A percentile compares a stretch with the other conserved stretches of the same genome.
Evolutionary conservation across 192 early-diverging fungal species (phyloP).

Genomic region (Chytriomyces confervae): DNA sequence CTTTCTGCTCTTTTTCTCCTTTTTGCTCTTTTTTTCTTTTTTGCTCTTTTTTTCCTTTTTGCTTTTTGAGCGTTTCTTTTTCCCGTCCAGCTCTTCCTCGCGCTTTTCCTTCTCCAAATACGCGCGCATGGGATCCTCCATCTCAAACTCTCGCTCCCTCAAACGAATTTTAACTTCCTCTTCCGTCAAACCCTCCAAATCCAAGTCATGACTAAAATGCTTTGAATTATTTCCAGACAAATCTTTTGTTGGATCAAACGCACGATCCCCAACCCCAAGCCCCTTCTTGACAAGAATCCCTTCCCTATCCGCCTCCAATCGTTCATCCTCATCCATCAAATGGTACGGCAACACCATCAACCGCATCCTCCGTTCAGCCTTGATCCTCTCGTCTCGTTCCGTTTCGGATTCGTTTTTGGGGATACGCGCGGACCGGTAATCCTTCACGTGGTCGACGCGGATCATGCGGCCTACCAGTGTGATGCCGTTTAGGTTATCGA

Average conservation of each 20-base stretch:
- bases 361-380: slow-evolving; percentile 41
- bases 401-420: slow-evolving; percentile 33
- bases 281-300: slow-evolving; percentile 17
- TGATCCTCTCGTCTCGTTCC: slow-evolving; percentile 46
- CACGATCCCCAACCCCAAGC: neutral
- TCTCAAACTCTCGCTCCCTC: slow-evolving; percentile 34
- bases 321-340: slow-evolving; percentile 39
- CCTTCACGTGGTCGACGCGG: slow-evolving; percentile 51
- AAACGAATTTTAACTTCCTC: slow-evolving; percentile 33
- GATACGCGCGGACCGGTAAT: slow-evolving; percentile 41
- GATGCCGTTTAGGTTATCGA: slow-evolving; percentile 93
- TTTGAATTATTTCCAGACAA: neutral
- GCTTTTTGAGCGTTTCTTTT: slow-evolving; percentile 38
- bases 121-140: slow-evolving; percentile 54
- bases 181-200: slow-evolving; percentile 29
- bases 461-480: slow-evolving; percentile 45
- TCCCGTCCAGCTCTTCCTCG: slow-evolving; percentile 36
- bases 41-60: slow-evolving; percentile 49
- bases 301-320: slow-evolving; percentile 3
- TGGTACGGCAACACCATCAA: slow-evolving; percentile 48
- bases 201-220: slow-evolving; percentile 2
- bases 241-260: neutral
- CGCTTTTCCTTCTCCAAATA: slow-evolving; percentile 38
- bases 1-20: slow-evolving; percentile 27
- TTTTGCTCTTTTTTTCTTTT: slow-evolving; percentile 15